A percentile compares a stretch with the other conserved stretches of the same genome.
Evolutionary conservation across 495 filamentous ascomycete genomes (phyloP).

Genomic region (Beverwykella pulmonaria): DNA sequence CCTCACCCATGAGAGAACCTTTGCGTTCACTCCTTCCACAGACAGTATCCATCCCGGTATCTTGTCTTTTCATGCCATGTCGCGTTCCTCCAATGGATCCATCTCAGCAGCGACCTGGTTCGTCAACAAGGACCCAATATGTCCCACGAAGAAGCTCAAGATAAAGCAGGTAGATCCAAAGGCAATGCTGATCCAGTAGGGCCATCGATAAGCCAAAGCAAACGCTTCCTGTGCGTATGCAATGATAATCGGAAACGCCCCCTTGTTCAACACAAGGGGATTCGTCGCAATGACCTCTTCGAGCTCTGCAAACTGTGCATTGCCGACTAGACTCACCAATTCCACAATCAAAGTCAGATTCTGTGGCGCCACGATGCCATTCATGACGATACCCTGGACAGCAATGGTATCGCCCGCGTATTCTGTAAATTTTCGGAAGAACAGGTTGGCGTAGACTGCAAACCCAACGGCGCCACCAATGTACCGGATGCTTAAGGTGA

Average conservation of each 20-base stretch:
- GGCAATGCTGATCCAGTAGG: slow-evolving; percentile 7
- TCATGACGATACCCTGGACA: slow-evolving; percentile 33
- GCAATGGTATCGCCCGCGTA: not conserved
- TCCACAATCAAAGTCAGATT: not conserved
- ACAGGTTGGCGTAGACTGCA: slow-evolving; percentile 15
- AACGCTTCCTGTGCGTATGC: slow-evolving; percentile 3
- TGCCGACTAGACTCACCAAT: not conserved
- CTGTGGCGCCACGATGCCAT: not conserved
- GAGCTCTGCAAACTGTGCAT: slow-evolving; percentile 7
- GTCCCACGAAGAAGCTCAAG: not conserved
- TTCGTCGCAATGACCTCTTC: slow-evolving; percentile 6
- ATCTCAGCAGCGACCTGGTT: not conserved
- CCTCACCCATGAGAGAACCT: too few species aligned
- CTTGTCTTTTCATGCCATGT: not conserved
- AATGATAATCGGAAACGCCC: slow-evolving; percentile 2
- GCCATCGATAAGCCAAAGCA: slow-evolving; percentile 8
- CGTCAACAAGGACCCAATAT: slow-evolving; percentile 4
- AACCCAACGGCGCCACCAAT: slow-evolving; percentile 41
- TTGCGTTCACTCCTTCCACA: too few species aligned
- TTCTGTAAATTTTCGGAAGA: slow-evolving; percentile 38
- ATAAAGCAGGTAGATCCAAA: not conserved
- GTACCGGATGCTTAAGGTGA: slow-evolving; percentile 48
- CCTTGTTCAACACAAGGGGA: not conserved
- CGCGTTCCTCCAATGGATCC: not conserved
- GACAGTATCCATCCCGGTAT: too few species aligned